Conservation (phyloP, 176 grass and related monocot species). For the Calamus simplicifolius region DNA sequence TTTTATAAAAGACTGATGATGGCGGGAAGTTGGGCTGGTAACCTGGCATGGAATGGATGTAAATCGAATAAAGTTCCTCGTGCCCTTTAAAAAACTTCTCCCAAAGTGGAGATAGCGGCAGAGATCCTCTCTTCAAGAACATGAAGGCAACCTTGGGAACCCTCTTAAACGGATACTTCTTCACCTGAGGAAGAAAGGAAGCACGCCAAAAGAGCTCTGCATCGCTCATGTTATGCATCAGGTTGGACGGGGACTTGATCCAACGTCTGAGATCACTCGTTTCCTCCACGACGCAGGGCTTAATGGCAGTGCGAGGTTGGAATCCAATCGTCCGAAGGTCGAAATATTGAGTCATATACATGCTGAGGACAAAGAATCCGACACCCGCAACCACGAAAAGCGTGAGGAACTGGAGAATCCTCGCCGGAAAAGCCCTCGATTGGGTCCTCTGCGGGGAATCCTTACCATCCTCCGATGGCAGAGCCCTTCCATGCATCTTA, state of each 20-base stretch:
- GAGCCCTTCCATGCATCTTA: not conserved
- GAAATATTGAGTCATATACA: slow-evolving; percentile 9
- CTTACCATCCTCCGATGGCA: slow-evolving; percentile 10
- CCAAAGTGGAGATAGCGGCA: slow-evolving; percentile 1
- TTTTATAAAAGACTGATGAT: not conserved
- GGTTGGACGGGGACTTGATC: slow-evolving; percentile 6
- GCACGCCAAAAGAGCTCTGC: slow-evolving; percentile 1
- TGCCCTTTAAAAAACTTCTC: slow-evolving; percentile 3
- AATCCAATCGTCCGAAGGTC: slow-evolving; percentile 8
- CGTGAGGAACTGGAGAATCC: slow-evolving; percentile 24
- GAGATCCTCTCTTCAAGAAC: not conserved
- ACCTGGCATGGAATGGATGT: not conserved
- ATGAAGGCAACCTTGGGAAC: slow-evolving; percentile 3
- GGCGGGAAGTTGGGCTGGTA: not conserved
- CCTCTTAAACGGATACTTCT: not conserved
- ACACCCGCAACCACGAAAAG: slow-evolving; percentile 26
- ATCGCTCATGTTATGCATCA: slow-evolving; percentile 16
- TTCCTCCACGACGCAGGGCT: not conserved
- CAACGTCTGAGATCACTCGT: slow-evolving; percentile 8
- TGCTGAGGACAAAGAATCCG: slow-evolving; percentile 22
- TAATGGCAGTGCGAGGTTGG: not conserved
- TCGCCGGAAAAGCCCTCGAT: slow-evolving; percentile 5
- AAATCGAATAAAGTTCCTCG: not conserved
- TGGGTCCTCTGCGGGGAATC: slow-evolving; percentile 16
- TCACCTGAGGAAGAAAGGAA: not conserved